Conservation (phyloP, 768 basidiomycete genomes). For the Artomyces pyxidatus region DNA sequence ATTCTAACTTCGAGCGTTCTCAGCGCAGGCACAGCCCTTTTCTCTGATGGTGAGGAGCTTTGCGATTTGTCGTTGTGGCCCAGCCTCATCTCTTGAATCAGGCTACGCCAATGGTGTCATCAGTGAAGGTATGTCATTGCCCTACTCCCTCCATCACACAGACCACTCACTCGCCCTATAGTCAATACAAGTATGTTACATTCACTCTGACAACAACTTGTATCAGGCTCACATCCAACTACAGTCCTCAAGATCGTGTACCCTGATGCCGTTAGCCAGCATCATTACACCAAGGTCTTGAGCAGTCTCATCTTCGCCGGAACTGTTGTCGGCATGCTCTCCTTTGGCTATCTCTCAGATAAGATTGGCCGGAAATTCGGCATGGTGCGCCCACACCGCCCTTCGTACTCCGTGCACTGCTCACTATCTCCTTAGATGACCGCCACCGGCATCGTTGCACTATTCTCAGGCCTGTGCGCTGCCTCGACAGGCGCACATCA, state of each 20-base stretch:
- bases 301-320: slow-evolving; percentile 76
- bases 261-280: slow-evolving; percentile 34
- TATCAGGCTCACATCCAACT: slow-evolving; percentile 2
- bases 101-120: slow-evolving; percentile 80
- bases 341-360: slow-evolving; percentile 78
- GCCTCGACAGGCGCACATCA: slow-evolving; percentile 74
- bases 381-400: slow-evolving; percentile 48
- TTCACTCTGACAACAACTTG: not conserved
- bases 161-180: slow-evolving; percentile 18
- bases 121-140: slow-evolving; percentile 51
- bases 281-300: slow-evolving; percentile 57
- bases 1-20: not conserved
- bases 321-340: slow-evolving; percentile 78
- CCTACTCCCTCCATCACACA: not conserved
- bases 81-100: slow-evolving; percentile 21
- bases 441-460: slow-evolving; percentile 73
- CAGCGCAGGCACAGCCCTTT: slow-evolving; percentile 82
- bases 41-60: slow-evolving; percentile 61
- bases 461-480: slow-evolving; percentile 80
- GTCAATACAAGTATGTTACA: slow-evolving; percentile 56
- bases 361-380: slow-evolving; percentile 70
- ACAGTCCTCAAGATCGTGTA: slow-evolving; percentile 69
- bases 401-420: not conserved
- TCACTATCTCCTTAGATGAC: slow-evolving; percentile 43
- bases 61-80: not conserved